phyloP scores from a whole-genome alignment of 2,329 filamentous ascomycete species.

The Emmonsiellopsis sp. region DNA sequence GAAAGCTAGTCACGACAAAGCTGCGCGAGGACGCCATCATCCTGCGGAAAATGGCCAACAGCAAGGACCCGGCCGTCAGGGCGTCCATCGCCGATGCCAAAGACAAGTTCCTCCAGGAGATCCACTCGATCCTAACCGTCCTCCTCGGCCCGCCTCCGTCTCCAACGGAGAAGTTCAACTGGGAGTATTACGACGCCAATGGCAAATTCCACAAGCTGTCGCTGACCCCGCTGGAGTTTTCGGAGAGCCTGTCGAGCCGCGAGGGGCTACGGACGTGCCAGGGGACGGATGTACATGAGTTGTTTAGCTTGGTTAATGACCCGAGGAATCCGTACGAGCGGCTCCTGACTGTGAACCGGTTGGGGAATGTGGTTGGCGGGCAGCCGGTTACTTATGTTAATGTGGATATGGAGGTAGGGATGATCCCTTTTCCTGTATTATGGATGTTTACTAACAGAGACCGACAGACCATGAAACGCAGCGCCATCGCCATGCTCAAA shows the following conservation, averaged over 20 bases:
- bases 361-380: constrained; percentile 75
- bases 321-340: constrained; percentile 66
- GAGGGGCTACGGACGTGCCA: constrained; percentile 49
- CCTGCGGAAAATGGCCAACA: constrained; percentile 50
- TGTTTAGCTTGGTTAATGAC: constrained; percentile 79
- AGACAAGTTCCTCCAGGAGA: constrained; percentile 66
- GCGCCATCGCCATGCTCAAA: constrained; percentile 68
- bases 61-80: constrained; percentile 28
- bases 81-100: constrained; percentile 47
- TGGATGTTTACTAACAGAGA: background rate
- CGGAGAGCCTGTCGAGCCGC: constrained; percentile 56
- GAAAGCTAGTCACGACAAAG: constrained; percentile 70
- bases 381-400: constrained; percentile 73
- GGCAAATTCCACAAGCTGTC: constrained; percentile 55
- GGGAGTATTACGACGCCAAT: constrained; percentile 67
- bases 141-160: constrained; percentile 71
- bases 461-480: constrained; percentile 55
- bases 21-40: constrained; percentile 75
- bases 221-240: constrained; percentile 62
- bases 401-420: constrained; percentile 54
- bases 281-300: constrained; percentile 52
- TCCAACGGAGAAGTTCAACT: constrained; percentile 61
- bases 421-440: background rate
- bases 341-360: constrained; percentile 64
- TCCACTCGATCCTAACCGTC: constrained; percentile 72